phyloP scores from a whole-genome alignment of 1,284 basidiomycete genomes.

The Mrakiaceae sp. region DNA sequence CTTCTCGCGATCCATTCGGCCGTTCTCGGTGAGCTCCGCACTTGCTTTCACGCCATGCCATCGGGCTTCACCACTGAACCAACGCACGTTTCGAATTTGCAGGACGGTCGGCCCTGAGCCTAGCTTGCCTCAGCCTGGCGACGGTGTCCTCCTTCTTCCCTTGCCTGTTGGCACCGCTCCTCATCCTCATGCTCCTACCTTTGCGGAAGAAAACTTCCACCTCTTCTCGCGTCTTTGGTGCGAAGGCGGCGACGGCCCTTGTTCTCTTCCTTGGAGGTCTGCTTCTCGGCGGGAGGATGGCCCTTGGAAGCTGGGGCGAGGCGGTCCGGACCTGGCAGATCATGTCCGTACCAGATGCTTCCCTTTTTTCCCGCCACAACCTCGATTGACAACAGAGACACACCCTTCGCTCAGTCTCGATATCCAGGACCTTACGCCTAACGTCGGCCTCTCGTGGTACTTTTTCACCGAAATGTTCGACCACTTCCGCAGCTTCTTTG shows the following conservation, averaged over 20 bases:
- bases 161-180: constrained; percentile 52
- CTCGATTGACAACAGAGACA: background rate
- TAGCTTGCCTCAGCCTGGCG: constrained; percentile 56
- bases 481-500: constrained; percentile 89
- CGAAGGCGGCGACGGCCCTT: constrained; percentile 37
- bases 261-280: constrained; percentile 5
- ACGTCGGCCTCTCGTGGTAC: constrained; percentile 95
- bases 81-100: too few species aligned
- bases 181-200: constrained; percentile 50
- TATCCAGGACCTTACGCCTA: constrained; percentile 80
- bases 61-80: background rate
- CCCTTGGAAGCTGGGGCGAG: constrained; percentile 29
- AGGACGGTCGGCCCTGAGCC: constrained; percentile 15
- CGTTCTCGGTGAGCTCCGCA: constrained; percentile 44
- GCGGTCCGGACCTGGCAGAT: constrained; percentile 39
- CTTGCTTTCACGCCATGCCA: background rate
- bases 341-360: constrained; percentile 30
- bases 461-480: constrained; percentile 99
- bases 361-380: background rate
- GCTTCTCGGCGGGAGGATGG: constrained; percentile 22
- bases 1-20: constrained; percentile 63
- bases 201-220: constrained; percentile 34
- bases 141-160: constrained; percentile 62
- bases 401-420: constrained; percentile 41
- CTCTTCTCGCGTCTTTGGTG: constrained; percentile 49